A percentile compares a stretch with the other conserved stretches of the same genome.
These are phyloP conservation scores for Litchi chinensis DNA, from an alignment of 345 rosid species.

Conservation along the genomic window DNA sequence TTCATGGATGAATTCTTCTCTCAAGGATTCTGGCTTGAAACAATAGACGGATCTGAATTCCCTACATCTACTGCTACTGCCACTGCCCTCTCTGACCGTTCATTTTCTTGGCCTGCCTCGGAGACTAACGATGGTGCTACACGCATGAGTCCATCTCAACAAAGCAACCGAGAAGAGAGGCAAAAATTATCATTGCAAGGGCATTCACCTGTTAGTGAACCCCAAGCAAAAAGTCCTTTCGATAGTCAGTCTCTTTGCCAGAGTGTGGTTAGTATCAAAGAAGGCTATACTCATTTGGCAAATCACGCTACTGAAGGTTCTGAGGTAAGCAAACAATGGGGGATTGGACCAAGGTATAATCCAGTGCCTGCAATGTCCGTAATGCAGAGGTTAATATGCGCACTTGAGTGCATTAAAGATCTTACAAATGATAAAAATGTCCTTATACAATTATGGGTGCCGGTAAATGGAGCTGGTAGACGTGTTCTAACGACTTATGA, in stretches of 20 bases:
- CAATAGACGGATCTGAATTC: slow-evolving; percentile 84
- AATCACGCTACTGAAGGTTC: slow-evolving; percentile 32
- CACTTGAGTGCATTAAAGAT: slow-evolving; percentile 63
- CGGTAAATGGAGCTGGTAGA: slow-evolving; percentile 68
- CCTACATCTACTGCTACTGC: slow-evolving; percentile 47
- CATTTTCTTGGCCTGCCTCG: slow-evolving; percentile 43
- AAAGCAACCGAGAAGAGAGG: slow-evolving; percentile 38
- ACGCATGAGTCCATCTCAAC: slow-evolving; percentile 28
- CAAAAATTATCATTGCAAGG: slow-evolving; percentile 29
- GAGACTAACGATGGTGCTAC: slow-evolving; percentile 41
- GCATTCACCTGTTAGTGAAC: slow-evolving; percentile 31
- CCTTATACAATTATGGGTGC: slow-evolving; percentile 89
- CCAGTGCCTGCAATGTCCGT: slow-evolving; percentile 51
- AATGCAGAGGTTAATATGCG: slow-evolving; percentile 64
- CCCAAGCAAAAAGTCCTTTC: slow-evolving; percentile 30
- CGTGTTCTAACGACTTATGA: slow-evolving; percentile 62
- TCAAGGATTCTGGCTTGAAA: slow-evolving; percentile 93
- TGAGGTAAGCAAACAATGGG: slow-evolving; percentile 56
- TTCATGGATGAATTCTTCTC: slow-evolving; percentile 77
- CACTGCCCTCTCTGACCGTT: slow-evolving; percentile 44
- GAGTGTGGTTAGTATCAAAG: slow-evolving; percentile 18
- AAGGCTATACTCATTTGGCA: slow-evolving; percentile 6
- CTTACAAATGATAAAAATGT: slow-evolving; percentile 61
- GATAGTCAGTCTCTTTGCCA: slow-evolving; percentile 26
- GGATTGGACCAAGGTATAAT: slow-evolving; percentile 67